phyloP scores from a whole-genome alignment of 2,329 filamentous ascomycete species.

The Trichoderma citrinoviride region DNA sequence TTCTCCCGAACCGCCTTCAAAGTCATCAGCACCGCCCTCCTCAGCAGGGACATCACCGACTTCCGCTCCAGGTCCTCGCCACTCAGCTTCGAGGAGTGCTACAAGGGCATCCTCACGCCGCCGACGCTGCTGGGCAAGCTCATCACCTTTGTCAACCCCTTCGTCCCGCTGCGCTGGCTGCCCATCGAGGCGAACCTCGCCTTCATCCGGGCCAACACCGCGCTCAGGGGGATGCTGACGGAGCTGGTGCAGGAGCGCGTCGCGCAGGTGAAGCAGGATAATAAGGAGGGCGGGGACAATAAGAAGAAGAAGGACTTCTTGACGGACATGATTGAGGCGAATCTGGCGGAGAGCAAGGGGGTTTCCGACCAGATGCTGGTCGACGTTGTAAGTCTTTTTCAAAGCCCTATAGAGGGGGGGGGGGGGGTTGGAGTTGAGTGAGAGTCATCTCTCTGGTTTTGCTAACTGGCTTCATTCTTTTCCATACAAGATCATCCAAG shows the following conservation, averaged over 20 bases:
- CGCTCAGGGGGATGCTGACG: constrained; percentile 8
- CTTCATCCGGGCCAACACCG: constrained; percentile 4
- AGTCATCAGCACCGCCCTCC: constrained; percentile 12
- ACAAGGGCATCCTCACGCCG: constrained; percentile 9
- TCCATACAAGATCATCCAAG: constrained; percentile 5
- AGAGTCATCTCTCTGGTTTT: no score
- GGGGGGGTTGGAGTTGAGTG: no score
- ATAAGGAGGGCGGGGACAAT: not conserved
- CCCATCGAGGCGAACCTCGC: constrained; percentile 15
- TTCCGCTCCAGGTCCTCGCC: constrained; percentile 9
- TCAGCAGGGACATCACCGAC: constrained; percentile 6
- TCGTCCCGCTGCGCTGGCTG: constrained; percentile 19
- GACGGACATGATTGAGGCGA: constrained; percentile 13
- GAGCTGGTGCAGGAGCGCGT: constrained; percentile 18
- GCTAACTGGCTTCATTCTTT: no score
- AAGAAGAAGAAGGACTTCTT: constrained; percentile 9
- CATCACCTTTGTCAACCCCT: constrained; percentile 12
- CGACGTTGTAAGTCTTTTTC: not conserved
- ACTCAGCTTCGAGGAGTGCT: constrained; percentile 18
- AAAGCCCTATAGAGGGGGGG: no score
- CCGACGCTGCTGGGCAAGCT: constrained; percentile 5
- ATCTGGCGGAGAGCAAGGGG: not conserved
- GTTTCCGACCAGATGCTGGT: constrained; percentile 3
- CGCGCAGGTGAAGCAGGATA: not conserved
- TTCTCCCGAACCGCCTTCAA: constrained; percentile 4